Evolutionary conservation across 306 rosid genomes (phyloP).

Genomic region (Quercus aquifolioides): DNA sequence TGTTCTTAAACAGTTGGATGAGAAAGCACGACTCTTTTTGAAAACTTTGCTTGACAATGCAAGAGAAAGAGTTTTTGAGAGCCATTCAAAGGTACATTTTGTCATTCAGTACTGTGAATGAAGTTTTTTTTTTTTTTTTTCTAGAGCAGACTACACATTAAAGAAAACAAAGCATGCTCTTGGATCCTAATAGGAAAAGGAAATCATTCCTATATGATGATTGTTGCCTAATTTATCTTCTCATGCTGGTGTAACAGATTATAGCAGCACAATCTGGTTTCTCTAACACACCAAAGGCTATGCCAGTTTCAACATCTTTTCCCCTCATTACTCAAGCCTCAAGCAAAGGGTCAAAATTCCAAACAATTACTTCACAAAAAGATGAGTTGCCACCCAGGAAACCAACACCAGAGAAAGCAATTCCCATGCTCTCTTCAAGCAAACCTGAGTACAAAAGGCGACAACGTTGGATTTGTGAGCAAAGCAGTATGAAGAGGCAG

Average conservation of each 20-base stretch:
- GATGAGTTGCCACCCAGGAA: constrained; percentile 18
- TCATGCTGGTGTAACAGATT: constrained; percentile 29
- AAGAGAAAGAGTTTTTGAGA: constrained; percentile 38
- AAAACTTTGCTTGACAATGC: constrained; percentile 61
- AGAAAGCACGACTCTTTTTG: constrained; percentile 44
- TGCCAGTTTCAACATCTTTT: not conserved
- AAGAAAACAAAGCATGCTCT: not conserved
- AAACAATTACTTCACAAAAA: constrained; percentile 1
- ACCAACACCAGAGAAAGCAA: constrained; percentile 5
- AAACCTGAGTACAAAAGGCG: constrained; percentile 9
- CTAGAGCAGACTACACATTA: not conserved
- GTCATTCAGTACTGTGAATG: not conserved
- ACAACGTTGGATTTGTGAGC: constrained; percentile 3
- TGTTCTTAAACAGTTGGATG: constrained; percentile 36
- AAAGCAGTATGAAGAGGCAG: constrained; percentile 25
- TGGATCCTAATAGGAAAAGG: not conserved
- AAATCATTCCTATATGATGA: not conserved
- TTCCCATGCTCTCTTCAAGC: constrained; percentile 15
- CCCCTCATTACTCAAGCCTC: constrained; percentile 8
- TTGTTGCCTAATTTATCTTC: constrained; percentile 4
- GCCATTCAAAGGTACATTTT: constrained; percentile 43
- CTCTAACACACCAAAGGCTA: not conserved
- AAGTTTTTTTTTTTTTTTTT: not conserved
- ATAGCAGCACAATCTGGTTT: constrained; percentile 16
- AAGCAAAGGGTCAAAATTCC: constrained; percentile 5